Percentiles rank a stretch among this genome's conserved stretches.
phyloP scores from a whole-genome alignment of 345 rosid species.

The Heritiera littoralis region DNA sequence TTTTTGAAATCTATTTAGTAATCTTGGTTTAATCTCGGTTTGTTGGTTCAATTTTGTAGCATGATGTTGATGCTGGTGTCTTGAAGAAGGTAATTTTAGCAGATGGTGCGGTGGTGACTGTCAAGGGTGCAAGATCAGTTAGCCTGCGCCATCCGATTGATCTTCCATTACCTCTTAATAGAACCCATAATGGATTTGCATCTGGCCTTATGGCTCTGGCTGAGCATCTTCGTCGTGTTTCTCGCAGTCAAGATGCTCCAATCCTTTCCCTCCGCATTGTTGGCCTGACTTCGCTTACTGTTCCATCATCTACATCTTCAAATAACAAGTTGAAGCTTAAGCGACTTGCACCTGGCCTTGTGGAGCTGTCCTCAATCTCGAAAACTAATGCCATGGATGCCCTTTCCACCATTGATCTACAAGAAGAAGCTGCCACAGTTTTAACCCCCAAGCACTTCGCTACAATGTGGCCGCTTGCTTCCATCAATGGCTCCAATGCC shows the following conservation, averaged over 20 bases:
- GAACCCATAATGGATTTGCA: conserved; percentile 59
- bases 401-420: conserved; percentile 36
- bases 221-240: conserved; percentile 68
- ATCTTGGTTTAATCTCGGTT: not conserved
- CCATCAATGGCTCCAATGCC: conserved; percentile 71
- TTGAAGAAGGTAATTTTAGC: conserved; percentile 87
- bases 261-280: conserved; percentile 86
- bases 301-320: conserved; percentile 43
- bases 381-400: conserved; percentile 35
- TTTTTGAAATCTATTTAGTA: not conserved
- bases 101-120: conserved; percentile 92
- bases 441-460: conserved; percentile 72
- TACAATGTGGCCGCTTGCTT: conserved; percentile 88
- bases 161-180: conserved; percentile 74
- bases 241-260: conserved; percentile 45
- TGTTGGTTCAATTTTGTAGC: conserved; percentile 52
- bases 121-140: conserved; percentile 95
- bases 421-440: conserved; percentile 46
- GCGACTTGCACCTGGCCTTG: conserved; percentile 16
- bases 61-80: conserved; percentile 96
- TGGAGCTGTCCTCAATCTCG: not conserved
- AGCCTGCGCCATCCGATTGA: conserved; percentile 85
- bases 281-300: conserved; percentile 73
- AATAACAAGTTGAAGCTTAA: conserved; percentile 51
- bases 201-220: conserved; percentile 87